These are phyloP conservation scores for Sporisorium reilianum DNA, from an alignment of 1,284 basidiomycete genomes.

Conservation along the genomic window DNA sequence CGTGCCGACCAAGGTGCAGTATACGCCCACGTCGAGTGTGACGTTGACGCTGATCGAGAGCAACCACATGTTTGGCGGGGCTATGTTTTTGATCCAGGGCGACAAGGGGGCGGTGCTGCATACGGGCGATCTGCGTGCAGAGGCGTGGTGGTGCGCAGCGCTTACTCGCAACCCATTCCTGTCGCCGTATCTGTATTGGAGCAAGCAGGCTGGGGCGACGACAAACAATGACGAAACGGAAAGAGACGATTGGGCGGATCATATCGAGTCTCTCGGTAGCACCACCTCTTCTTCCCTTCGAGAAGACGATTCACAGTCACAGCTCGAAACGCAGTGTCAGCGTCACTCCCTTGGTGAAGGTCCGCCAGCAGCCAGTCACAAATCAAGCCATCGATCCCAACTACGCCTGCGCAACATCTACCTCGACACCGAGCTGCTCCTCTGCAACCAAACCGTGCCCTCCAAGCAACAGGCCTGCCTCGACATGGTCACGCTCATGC, in stretches of 20 bases:
- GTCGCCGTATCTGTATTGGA: slow-evolving; percentile 76
- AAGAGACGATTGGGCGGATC: slow-evolving; percentile 25
- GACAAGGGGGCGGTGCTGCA: slow-evolving; percentile 80
- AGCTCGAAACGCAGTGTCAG: slow-evolving; percentile 6
- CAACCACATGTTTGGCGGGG: slow-evolving; percentile 92
- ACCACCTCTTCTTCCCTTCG: slow-evolving; percentile 10
- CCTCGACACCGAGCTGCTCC: slow-evolving; percentile 80
- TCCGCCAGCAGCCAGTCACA: background rate
- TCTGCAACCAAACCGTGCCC: slow-evolving; percentile 28
- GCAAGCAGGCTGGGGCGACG: background rate
- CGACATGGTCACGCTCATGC: slow-evolving; percentile 76
- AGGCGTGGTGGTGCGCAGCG: slow-evolving; percentile 79
- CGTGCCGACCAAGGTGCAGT: slow-evolving; percentile 76
- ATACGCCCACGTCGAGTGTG: slow-evolving; percentile 75
- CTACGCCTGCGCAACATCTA: slow-evolving; percentile 80
- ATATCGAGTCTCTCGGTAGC: slow-evolving; percentile 31
- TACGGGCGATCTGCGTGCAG: slow-evolving; percentile 91
- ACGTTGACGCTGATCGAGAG: slow-evolving; percentile 86
- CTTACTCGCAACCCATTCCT: slow-evolving; percentile 79
- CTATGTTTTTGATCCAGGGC: slow-evolving; percentile 91
- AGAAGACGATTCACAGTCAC: slow-evolving; percentile 12
- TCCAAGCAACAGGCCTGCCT: slow-evolving; percentile 69
- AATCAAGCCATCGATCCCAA: background rate
- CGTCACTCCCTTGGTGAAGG: background rate
- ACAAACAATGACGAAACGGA: background rate